Evolutionary conservation across 176 grass and related monocot species (phyloP).

Genomic region (Tillandsia leiboldiana): DNA sequence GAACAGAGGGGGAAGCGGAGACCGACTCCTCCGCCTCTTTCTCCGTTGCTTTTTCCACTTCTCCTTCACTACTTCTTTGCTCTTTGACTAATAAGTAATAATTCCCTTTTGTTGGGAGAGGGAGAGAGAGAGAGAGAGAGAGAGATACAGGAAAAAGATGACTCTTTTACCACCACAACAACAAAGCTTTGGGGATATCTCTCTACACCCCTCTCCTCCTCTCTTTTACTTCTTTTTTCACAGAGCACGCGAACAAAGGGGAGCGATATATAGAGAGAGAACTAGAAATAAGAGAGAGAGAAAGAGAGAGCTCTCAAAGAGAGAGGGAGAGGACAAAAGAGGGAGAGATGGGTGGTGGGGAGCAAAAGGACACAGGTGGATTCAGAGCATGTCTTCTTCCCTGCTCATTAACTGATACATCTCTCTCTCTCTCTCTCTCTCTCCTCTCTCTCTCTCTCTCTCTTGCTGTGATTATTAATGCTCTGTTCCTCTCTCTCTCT

Average conservation of each 20-base stretch:
- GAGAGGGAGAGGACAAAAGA: not conserved
- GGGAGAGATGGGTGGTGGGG: not conserved
- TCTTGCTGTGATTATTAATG: not conserved
- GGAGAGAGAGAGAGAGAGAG: too few relatives aligned
- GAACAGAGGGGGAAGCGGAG: too few relatives aligned
- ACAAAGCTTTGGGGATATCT: constrained; percentile 19
- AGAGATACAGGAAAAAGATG: too few relatives aligned
- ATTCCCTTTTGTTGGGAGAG: too few relatives aligned
- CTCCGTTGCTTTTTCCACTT: not conserved
- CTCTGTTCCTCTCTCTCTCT: not conserved
- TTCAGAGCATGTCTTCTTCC: constrained; percentile 4
- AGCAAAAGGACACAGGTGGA: constrained; percentile 4
- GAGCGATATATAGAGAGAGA: constrained; percentile 8
- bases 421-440: not conserved
- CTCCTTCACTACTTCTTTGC: not conserved
- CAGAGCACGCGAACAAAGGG: constrained; percentile 62
- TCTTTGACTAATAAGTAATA: too few relatives aligned
- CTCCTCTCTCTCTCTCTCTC: not conserved
- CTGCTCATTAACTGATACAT: not conserved
- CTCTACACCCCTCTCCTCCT: constrained; percentile 27
- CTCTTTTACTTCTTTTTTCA: constrained; percentile 17
- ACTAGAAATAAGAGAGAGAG: not conserved
- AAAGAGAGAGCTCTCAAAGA: not conserved
- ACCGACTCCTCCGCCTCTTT: not conserved
- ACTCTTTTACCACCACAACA: not conserved